Percentiles rank a stretch among this genome's conserved stretches.
Conservation (phyloP, 805 yeast genomes). For the Zygoascus flipseniorum region DNA sequence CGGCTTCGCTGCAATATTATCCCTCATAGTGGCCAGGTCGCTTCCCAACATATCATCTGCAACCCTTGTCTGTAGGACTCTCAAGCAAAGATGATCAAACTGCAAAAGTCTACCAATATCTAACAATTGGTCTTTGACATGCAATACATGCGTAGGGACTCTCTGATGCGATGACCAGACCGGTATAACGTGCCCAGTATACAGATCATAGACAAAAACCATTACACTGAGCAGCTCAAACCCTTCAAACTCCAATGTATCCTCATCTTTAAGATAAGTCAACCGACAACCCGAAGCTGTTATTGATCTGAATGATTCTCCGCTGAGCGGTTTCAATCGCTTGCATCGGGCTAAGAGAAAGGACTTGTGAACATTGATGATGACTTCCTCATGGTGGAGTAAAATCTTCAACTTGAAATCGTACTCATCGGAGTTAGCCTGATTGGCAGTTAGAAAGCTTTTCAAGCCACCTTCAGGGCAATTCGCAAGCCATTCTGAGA, state of each 20-base stretch:
- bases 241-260: constrained; percentile 10
- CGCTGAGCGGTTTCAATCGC: neutral
- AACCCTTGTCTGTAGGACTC: neutral
- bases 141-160: constrained; percentile 9
- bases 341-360: neutral
- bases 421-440: neutral
- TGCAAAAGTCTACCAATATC: constrained; percentile 15
- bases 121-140: constrained; percentile 20
- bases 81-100: constrained; percentile 12
- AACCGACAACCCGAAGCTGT: neutral
- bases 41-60: constrained; percentile 7
- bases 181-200: constrained; percentile 21
- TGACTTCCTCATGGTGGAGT: neutral
- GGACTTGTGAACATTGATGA: neutral
- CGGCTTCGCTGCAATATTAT: neutral
- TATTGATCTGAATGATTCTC: neutral
- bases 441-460: neutral
- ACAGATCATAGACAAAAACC: constrained; percentile 21
- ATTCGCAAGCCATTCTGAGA: neutral
- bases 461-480: neutral
- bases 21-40: neutral
- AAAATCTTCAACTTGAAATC: neutral
- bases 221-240: constrained; percentile 16
- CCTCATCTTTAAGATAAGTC: neutral
- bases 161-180: constrained; percentile 13